Evolutionary conservation across 805 yeast species (phyloP), one percentile per base, ranked within the genome.

Genomic region (Millerozyma acaciae): DNA sequence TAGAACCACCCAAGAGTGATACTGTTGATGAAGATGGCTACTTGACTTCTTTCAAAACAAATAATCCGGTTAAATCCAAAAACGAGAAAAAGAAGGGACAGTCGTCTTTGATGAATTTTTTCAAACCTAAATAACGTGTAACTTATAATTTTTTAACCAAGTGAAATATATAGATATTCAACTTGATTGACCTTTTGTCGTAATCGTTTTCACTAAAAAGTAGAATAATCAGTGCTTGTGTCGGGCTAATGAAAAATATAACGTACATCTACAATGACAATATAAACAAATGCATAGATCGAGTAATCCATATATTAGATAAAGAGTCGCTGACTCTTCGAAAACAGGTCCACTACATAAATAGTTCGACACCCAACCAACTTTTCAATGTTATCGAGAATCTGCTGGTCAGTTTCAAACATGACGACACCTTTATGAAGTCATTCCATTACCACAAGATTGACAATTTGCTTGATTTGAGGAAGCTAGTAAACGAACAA

Each of bases 1-100:
- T 23, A 8, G 40, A 29, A 26, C 31, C 24, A 21, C 22, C 35
- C 9, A 29, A 26, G 16, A 24, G 14, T 4, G 34, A 43, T 24
- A 38, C 43, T 30, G 57, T 62, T 16, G 80, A 73, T 40, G 77
- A 70, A 23, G 79, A 74, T 33, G 80, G 79, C 1, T 75, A 64
- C 44, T 53, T 70, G 15, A 67, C 72, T 0, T 65, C 75, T 2
- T 55, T 50, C 30, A 52, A 53, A 21, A 53, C 40, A 29, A 37
- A 23, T 15, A 34, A 39, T 13, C 26, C 38, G 16, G 24, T 38
- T 21, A 26, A 38, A 33, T 16, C 45, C 37, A 28, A 25, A 50
- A 16, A 45, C 42, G 38, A 50, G 33, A 53, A 53, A 41, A 48
- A 57, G 37, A 59, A 62, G 45, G 57, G 68, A 30, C 73, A 73